Base-by-base conservation (phyloP, 2,329 filamentous ascomycete species). In the Fonsecaea pedrosoi region DNA sequence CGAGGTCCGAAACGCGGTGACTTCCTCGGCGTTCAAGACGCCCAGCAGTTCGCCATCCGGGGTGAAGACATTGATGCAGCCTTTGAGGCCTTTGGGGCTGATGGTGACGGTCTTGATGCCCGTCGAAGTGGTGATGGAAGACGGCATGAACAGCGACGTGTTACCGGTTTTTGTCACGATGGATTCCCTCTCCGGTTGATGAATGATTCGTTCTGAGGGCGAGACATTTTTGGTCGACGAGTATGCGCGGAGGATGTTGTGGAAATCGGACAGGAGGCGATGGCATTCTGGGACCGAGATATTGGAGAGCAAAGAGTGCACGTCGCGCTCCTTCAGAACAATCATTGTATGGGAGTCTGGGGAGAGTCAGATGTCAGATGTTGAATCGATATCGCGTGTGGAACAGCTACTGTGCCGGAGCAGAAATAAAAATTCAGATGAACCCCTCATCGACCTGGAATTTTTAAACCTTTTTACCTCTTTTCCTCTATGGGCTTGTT, bases 1-100 rank as follows among this genome's bases (percentile, higher is more conserved):
- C 0, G 91, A 90, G 0, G 92, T 95, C 67, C 92, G 88, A 78
- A 94, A 95, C 2, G 90, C 91, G 0, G 92, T 95, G 37, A 94
- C 80, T 54, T 91, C 88, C 66, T 86, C 85, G 15, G 91, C 90
- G 73, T 92, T 90, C 42, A 95, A 79, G 64, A 94, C 83, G 4
- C 89, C 92, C 4, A 86, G 78, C 0, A 90, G 85, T 10, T 81
- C 78, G 50, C 91, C 91, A 25, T 84, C 80, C 1, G 86, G 83
- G 0, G 82, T 81, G 79, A 91, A 90, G 57, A 94, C 81, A 34
- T 90, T 91, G 59, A 94, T 82, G 7, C 89, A 87, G 18, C 90
- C 90, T 2, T 85, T 87, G 13, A 90, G 85, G 2, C 74, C 73
- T 4, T 72, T 71, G 2, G 84, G 83, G 37, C 84, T 82, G 60